phyloP scores from a whole-genome alignment of 805 yeast species.

The Kodamaea fukazawae region DNA sequence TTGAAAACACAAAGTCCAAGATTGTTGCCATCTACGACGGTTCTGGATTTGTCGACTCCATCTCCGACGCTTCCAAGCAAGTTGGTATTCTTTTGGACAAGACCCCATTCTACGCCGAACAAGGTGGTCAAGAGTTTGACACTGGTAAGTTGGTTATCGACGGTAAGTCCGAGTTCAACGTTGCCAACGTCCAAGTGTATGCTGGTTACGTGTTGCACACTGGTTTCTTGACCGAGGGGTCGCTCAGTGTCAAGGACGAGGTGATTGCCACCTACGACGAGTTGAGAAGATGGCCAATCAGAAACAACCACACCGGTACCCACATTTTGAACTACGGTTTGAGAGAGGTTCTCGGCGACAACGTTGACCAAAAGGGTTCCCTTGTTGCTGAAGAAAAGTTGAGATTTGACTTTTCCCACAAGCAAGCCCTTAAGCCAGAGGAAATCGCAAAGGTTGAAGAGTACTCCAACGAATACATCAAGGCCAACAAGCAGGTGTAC shows the following conservation, averaged over 20 bases:
- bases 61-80: conserved; percentile 43
- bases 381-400: conserved; percentile 92
- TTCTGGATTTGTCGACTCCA: conserved; percentile 52
- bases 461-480: conserved; percentile 69
- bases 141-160: conserved; percentile 91
- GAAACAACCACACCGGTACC: conserved; percentile 98
- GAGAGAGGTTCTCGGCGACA: conserved; percentile 80
- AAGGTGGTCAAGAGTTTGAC: conserved; percentile 98
- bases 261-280: conserved; percentile 89
- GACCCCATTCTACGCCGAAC: conserved; percentile 96
- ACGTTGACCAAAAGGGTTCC: conserved; percentile 94
- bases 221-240: conserved; percentile 79
- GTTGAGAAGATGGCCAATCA: conserved; percentile 91
- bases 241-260: conserved; percentile 60
- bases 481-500: conserved; percentile 67
- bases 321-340: conserved; percentile 89
- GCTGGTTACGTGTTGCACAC: conserved; percentile 96
- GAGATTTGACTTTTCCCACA: conserved; percentile 94
- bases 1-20: conserved; percentile 64
- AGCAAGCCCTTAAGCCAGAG: conserved; percentile 69
- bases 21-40: conserved; percentile 73
- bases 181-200: conserved; percentile 86
- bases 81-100: conserved; percentile 81
- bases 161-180: conserved; percentile 82
- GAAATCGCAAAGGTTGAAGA: conserved; percentile 77